Evolutionary conservation across 2,329 filamentous ascomycete species (phyloP).

Genomic region (Talaromyces piceae): DNA sequence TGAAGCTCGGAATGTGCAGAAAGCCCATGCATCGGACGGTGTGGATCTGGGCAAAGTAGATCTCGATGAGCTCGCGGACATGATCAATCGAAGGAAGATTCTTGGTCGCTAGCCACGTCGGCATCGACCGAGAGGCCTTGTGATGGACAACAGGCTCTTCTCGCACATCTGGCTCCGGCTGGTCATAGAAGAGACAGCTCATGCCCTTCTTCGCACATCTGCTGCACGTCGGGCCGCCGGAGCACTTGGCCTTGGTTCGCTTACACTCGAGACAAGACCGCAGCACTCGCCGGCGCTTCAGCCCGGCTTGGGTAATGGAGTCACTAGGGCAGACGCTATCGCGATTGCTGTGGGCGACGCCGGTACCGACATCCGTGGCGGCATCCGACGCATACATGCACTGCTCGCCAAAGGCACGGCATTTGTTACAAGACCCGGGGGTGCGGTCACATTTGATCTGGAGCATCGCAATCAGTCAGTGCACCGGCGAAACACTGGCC

Average conservation of each 20-base stretch:
- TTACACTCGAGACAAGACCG: slow-evolving; percentile 7
- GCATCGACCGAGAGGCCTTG: slow-evolving; percentile 1
- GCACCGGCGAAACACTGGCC: not conserved
- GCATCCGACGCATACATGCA: slow-evolving; percentile 2
- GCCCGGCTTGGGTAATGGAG: slow-evolving; percentile 6
- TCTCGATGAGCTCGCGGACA: slow-evolving; percentile 4
- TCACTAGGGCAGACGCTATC: slow-evolving; percentile 1
- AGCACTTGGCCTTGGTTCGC: slow-evolving; percentile 7
- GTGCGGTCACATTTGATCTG: slow-evolving; percentile 8
- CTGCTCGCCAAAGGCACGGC: slow-evolving; percentile 4
- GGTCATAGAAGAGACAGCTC: slow-evolving; percentile 3
- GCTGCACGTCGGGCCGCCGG: slow-evolving; percentile 1
- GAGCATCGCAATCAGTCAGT: not conserved
- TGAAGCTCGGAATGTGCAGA: slow-evolving; percentile 7
- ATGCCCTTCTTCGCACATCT: slow-evolving; percentile 3
- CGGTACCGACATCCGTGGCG: not conserved
- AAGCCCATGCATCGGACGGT: slow-evolving; percentile 6
- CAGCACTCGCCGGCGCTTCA: slow-evolving; percentile 4
- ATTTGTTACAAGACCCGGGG: slow-evolving; percentile 7
- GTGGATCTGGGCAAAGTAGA: slow-evolving; percentile 7
- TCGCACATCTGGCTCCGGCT: not conserved
- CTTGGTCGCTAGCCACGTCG: slow-evolving; percentile 2
- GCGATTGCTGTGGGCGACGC: not conserved
- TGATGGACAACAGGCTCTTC: not conserved
- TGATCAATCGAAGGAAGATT: slow-evolving; percentile 2